Evolutionary conservation across 176 grass and related monocot genomes (phyloP).

Genomic region (Panicum miliaceum): DNA sequence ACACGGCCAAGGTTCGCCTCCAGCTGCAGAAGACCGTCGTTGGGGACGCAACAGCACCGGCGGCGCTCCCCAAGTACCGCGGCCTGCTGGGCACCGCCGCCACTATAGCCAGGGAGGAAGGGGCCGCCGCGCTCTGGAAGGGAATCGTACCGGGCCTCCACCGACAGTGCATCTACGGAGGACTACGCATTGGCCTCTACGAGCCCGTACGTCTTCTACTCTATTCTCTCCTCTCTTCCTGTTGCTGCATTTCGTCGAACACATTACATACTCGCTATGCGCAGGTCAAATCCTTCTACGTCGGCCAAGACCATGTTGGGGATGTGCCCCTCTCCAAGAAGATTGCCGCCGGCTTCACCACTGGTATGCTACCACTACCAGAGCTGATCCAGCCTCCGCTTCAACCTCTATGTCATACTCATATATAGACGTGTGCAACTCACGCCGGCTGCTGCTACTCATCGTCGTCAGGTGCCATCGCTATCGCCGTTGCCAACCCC

Average conservation of each 20-base stretch:
- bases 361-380: slow-evolving; percentile 45
- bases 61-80: slow-evolving; percentile 66
- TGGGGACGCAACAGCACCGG: background rate
- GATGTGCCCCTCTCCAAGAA: slow-evolving; percentile 83
- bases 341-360: slow-evolving; percentile 84
- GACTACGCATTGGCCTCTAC: slow-evolving; percentile 85
- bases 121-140: slow-evolving; percentile 83
- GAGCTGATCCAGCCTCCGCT: background rate
- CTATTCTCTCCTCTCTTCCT: too few species aligned
- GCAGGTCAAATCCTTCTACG: slow-evolving; percentile 79
- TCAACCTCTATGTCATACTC: too few species aligned
- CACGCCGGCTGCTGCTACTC: background rate
- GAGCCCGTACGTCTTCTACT: slow-evolving; percentile 52
- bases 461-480: slow-evolving; percentile 68
- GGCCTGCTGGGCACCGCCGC: slow-evolving; percentile 80
- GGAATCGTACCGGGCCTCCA: slow-evolving; percentile 88
- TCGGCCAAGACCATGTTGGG: slow-evolving; percentile 81
- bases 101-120: slow-evolving; percentile 87
- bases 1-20: slow-evolving; percentile 96
- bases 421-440: too few species aligned
- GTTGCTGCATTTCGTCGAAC: background rate
- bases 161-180: slow-evolving; percentile 89
- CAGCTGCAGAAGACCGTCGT: slow-evolving; percentile 81
- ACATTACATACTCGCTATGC: background rate
- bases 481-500: slow-evolving; percentile 86